Evolutionary conservation across 164 flowering plant genomes (phyloP).

Genomic region (Warburgia ugandensis): DNA sequence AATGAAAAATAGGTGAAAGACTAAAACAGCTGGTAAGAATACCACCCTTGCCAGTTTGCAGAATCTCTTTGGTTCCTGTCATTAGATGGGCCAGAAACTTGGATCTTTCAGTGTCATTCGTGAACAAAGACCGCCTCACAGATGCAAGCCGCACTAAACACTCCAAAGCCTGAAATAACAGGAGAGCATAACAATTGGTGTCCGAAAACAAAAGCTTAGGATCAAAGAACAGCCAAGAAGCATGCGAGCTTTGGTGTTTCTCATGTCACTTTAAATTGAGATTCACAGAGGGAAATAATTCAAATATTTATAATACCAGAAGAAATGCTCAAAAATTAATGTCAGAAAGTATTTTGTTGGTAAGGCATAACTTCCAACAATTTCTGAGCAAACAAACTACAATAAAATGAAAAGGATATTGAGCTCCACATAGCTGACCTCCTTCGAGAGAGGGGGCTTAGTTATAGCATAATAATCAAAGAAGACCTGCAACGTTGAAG

Average conservation of each 20-base stretch:
- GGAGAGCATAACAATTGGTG: not conserved
- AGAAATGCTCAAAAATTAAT: not conserved
- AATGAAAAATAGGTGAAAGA: not conserved
- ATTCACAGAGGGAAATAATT: too few species aligned
- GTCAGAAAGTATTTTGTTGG: too few species aligned
- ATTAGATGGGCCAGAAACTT: constrained; percentile 89
- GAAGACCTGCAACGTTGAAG: constrained; percentile 80
- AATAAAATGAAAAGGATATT: not conserved
- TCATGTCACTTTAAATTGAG: too few species aligned
- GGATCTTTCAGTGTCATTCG: constrained; percentile 74
- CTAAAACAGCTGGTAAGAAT: not conserved
- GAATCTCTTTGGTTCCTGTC: constrained; percentile 93
- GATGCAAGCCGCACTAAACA: constrained; percentile 96
- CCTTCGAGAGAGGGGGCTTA: constrained; percentile 80
- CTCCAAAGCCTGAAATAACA: constrained; percentile 66
- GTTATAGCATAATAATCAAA: constrained; percentile 89
- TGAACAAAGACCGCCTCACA: constrained; percentile 86
- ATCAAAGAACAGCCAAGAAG: not conserved
- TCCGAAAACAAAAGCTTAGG: not conserved
- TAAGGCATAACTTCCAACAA: not conserved
- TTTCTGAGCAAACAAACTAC: not conserved
- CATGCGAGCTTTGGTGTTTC: not conserved
- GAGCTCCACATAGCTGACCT: constrained; percentile 40
- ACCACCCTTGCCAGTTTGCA: constrained; percentile 86
- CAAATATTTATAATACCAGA: not conserved